Evolutionary conservation across 352 stramenopile genomes (phyloP), one percentile per base, ranked within the genome.

Genomic region (Phytophthora aleatoria): DNA sequence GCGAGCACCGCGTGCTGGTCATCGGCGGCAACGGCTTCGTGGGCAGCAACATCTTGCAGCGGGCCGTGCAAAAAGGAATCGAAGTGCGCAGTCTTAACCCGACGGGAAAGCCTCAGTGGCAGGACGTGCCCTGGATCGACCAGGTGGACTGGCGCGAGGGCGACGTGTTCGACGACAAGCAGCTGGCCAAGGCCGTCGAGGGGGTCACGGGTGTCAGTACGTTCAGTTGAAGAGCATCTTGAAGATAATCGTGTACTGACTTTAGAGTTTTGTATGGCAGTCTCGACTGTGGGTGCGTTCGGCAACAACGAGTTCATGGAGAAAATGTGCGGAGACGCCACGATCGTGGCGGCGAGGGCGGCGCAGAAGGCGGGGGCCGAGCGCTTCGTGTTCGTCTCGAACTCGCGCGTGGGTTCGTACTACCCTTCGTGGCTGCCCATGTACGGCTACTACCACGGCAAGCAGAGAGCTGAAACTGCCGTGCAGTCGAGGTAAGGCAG

Each of bases 301-400:
- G 91, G 91, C 0, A 87, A 57, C 61, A 92, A 97, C 57, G 87
- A 94, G 20, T 79, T 93, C 26, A 97, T 97, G 91, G 75, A 97
- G 65, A 84, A 85, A 57, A 79, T 96, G 69, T 97, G 90, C 49
- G 90, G 91, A 38, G 91, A 97, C 66, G 81, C 91, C 12, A 97
- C 79, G 36, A 93, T 97, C 41, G 51, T 83, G n/a, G 83, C 83
- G 4, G 87, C 84, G 5, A 61, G 67, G n/a, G 89, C 83, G 3
- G 90, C 90, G 1, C 81, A 94, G 58, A 80, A 91, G 61, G 79
- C 81, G 20, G 85, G 84, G 53, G 83, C 61, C 0, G 76, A 95
- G 63, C 81, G 84, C 20, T 97, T 97, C 68, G 91, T 96, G 39
- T 97, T 97, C 56, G 77, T 97, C 26, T 97, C 89, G n/a, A 96